Evolutionary conservation across 306 rosid genomes (phyloP).

Genomic region (Calophaca sinica): DNA sequence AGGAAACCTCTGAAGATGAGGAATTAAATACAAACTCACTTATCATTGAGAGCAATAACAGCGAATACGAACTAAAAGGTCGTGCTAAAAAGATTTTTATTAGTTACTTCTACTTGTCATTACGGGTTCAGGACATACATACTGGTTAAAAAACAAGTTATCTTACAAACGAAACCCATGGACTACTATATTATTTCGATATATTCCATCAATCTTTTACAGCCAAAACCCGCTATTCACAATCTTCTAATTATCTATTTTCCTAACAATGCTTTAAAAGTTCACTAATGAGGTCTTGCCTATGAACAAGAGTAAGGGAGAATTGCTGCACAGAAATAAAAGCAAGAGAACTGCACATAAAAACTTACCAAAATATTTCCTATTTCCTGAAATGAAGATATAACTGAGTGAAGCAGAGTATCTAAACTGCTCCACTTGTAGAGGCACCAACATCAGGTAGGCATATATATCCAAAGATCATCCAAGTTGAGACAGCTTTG

Average conservation of each 20-base stretch:
- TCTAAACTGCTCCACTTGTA: conserved; percentile 41
- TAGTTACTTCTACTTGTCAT: neutral
- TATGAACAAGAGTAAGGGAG: conserved; percentile 2
- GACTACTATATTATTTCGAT: neutral
- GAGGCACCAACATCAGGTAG: conserved; percentile 44
- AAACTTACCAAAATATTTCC: conserved; percentile 5
- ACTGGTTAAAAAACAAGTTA: conserved; percentile 7
- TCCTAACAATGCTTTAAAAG: conserved; percentile 6
- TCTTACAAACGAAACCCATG: neutral
- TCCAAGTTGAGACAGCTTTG: conserved; percentile 63
- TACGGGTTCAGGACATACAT: neutral
- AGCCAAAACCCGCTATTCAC: conserved; percentile 26
- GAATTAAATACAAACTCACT: neutral
- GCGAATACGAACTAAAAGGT: neutral
- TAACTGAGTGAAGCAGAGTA: neutral
- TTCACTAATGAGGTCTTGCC: conserved; percentile 16
- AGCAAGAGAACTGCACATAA: conserved; percentile 39
- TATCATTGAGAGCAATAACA: neutral
- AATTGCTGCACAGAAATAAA: conserved; percentile 25
- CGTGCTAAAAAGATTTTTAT: neutral
- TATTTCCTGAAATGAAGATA: conserved; percentile 31
- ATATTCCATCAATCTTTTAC: neutral
- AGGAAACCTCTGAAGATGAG: neutral
- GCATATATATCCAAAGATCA: conserved; percentile 67
- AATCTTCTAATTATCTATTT: conserved; percentile 17